Evolutionary conservation across 1,284 basidiomycete species (phyloP).

Genomic region (Fomitopsis betulina): DNA sequence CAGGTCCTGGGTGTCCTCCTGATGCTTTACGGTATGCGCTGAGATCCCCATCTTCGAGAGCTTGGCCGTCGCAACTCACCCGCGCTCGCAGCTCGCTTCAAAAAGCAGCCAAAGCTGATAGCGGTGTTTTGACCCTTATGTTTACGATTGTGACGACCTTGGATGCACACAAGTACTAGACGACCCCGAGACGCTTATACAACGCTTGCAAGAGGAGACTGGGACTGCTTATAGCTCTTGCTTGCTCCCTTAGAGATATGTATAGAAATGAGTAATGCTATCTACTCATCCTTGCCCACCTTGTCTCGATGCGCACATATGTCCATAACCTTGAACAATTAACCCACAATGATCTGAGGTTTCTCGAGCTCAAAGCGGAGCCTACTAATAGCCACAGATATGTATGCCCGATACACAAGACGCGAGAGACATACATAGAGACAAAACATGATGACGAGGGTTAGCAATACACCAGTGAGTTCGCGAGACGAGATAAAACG

Average conservation of each 20-base stretch:
- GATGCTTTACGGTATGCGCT: conserved; percentile 21
- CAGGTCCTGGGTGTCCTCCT: conserved; percentile 19
- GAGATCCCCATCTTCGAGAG: not conserved
- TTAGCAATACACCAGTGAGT: not conserved
- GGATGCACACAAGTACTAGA: not conserved
- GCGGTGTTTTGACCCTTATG: not conserved
- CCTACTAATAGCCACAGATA: not conserved
- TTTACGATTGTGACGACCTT: not conserved
- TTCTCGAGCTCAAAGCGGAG: no score
- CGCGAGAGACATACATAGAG: not conserved
- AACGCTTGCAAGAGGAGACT: not conserved
- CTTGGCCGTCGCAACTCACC: not conserved
- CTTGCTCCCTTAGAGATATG: not conserved
- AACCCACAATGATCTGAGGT: no score
- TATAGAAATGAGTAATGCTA: not conserved
- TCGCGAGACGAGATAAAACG: not conserved
- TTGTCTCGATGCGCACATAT: not conserved
- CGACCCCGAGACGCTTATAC: not conserved
- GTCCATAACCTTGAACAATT: no score
- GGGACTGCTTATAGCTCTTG: not conserved
- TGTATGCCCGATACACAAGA: not conserved
- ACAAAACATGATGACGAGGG: not conserved
- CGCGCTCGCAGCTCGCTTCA: conserved; percentile 12
- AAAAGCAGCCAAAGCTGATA: conserved; percentile 7
- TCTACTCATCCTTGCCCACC: not conserved